Evolutionary conservation across 2,329 filamentous ascomycete species (phyloP), one percentile per base, ranked within the genome.

Genomic region (Hypoxylon sp.): DNA sequence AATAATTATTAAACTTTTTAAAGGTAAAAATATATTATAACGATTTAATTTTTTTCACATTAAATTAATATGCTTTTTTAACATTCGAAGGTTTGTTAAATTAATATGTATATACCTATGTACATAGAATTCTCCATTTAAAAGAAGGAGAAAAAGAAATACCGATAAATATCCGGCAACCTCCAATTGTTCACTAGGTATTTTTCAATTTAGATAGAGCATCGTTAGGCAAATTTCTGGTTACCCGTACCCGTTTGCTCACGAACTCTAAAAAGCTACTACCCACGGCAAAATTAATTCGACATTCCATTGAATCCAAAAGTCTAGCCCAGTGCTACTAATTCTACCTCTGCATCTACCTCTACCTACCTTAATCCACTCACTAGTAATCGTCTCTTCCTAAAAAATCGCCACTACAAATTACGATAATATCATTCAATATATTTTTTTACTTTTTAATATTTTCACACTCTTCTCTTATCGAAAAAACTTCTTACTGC

Each of bases 121-220:
- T n/a, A n/a, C n/a, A n/a, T n/a, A n/a, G n/a, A n/a, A n/a, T n/a
- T n/a, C n/a, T n/a, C n/a, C n/a, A n/a, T n/a, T n/a, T n/a, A n/a
- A n/a, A n/a, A n/a, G 23, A 35, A 37, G 38, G 36, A 29, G 40
- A 48, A 48, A 52, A 55, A 9, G 29, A 58, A 58, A 47, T 31
- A 11, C 55, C 55, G 55, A 59, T 34, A 50, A 59, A 52, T 56
- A 50, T 59, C 55, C 55, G 55, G 27, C 13, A 48, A 48, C 46
- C 43, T 48, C 51, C 51, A 52, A 45, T 51, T 48, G 27, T 51
- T 42, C 50, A 16, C 35, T n/a, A n/a, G n/a, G n/a, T 45, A 37
- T 45, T 47, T 54, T 56, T 48, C 23, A 12, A 48, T 32, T 54
- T 51, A 23, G 44, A 51, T 52, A 38, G 37, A 45, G 43, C 38